These are phyloP conservation scores for Wickerhamiella australiensis DNA, from an alignment of 805 yeast species.

Conservation along the genomic window DNA sequence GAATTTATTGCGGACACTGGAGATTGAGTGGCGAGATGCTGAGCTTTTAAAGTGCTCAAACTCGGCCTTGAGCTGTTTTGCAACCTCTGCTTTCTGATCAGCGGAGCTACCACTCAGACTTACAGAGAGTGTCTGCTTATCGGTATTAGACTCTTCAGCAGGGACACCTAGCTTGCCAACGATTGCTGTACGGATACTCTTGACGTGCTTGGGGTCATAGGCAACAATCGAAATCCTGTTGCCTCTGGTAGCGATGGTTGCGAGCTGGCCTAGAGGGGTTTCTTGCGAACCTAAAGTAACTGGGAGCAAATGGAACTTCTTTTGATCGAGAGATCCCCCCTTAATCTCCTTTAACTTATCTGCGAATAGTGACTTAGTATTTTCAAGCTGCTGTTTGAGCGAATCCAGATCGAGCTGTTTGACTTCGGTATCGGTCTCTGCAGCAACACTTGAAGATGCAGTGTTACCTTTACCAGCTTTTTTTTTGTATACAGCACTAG, in stretches of 20 bases:
- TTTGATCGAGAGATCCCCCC: constrained; percentile 58
- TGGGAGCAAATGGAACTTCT: constrained; percentile 47
- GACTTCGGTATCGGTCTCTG: constrained; percentile 4
- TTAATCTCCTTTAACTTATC: constrained; percentile 50
- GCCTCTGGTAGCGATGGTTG: constrained; percentile 29
- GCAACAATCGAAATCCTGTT: constrained; percentile 50
- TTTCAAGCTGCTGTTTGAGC: constrained; percentile 35
- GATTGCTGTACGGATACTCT: constrained; percentile 58
- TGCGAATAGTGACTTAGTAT: constrained; percentile 40
- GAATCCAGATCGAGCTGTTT: constrained; percentile 25
- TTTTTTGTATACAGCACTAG: constrained; percentile 7
- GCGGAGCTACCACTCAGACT: constrained; percentile 64
- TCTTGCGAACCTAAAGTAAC: constrained; percentile 39
- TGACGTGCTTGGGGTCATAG: constrained; percentile 66
- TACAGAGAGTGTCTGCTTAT: constrained; percentile 60
- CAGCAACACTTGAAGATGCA: constrained; percentile 14
- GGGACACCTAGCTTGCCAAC: constrained; percentile 59
- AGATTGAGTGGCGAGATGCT: constrained; percentile 38
- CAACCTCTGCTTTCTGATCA: constrained; percentile 44
- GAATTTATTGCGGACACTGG: constrained; percentile 46
- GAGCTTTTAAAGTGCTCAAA: constrained; percentile 52
- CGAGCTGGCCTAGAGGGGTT: constrained; percentile 35
- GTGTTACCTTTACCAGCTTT: constrained; percentile 7
- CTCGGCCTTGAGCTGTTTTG: constrained; percentile 50
- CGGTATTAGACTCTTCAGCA: constrained; percentile 64